Evolutionary conservation across 805 yeast species (phyloP).

Genomic region (Nakazawaea sp.): DNA sequence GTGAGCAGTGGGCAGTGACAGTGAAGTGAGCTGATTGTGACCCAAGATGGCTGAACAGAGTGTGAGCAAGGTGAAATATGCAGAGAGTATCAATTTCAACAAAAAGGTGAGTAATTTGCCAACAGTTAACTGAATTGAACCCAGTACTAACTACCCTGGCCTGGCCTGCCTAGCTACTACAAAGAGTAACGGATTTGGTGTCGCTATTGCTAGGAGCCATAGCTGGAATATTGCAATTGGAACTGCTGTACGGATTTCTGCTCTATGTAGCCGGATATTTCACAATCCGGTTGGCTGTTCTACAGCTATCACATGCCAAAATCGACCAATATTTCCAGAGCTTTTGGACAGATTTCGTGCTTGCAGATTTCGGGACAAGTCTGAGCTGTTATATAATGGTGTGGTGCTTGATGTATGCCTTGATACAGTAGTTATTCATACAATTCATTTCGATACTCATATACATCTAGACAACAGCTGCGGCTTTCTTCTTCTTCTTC

Average conservation of each 20-base stretch:
- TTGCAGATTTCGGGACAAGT: conserved; percentile 39
- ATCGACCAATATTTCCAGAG: conserved; percentile 30
- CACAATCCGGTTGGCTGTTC: conserved; percentile 25
- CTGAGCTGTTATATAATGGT: conserved; percentile 47
- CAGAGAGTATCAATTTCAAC: conserved; percentile 4
- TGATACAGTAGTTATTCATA: conserved; percentile 22
- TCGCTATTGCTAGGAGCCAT: conserved; percentile 44
- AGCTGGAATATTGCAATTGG: conserved; percentile 48
- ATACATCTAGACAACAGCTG: no score
- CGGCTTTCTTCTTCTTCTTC: conserved; percentile 66
- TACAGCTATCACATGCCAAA: conserved; percentile 24
- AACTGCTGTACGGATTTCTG: conserved; percentile 39
- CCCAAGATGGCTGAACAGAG: no score
- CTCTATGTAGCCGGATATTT: conserved; percentile 33
- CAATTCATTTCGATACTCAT: background rate
- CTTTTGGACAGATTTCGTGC: conserved; percentile 32
- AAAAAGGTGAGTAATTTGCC: conserved; percentile 6
- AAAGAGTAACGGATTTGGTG: conserved; percentile 35
- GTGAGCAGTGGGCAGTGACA: no score
- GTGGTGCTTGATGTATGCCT: conserved; percentile 50
- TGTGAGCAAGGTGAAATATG: no score
- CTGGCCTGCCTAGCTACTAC: conserved; percentile 12
- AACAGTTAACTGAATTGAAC: no score
- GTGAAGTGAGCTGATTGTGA: no score
- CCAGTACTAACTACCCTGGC: background rate